phyloP scores from a whole-genome alignment of 1,284 basidiomycete species.

The Ceratobasidium sp. region DNA sequence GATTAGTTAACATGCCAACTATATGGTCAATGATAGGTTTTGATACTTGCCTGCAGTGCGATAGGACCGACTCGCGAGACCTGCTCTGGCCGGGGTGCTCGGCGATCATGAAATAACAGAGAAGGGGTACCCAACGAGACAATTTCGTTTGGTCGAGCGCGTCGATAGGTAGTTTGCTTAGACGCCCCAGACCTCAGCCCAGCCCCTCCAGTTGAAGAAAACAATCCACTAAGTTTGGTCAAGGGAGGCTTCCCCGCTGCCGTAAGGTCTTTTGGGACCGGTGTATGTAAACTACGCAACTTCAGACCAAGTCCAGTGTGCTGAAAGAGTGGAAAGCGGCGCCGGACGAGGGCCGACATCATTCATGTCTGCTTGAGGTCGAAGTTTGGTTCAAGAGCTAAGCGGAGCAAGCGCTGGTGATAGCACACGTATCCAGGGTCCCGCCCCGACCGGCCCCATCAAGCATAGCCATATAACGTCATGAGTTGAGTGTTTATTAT shows the following conservation, averaged over 20 bases:
- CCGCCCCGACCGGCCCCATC: constrained; percentile 15
- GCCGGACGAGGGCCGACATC: constrained; percentile 40
- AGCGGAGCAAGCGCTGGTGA: constrained; percentile 23
- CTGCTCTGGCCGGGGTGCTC: constrained; percentile 41
- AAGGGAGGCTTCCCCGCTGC: neutral
- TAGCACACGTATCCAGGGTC: constrained; percentile 36
- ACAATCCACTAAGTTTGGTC: constrained; percentile 9
- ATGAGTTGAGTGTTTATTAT: constrained; percentile 9
- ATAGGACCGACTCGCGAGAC: constrained; percentile 33
- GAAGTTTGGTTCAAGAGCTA: constrained; percentile 17
- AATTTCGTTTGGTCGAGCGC: constrained; percentile 1
- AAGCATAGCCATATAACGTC: neutral
- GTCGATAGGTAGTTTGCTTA: neutral
- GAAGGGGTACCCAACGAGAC: constrained; percentile 32
- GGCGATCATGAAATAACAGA: constrained; percentile 38
- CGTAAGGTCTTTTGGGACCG: neutral
- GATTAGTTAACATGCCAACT: constrained; percentile 53
- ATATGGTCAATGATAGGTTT: constrained; percentile 23
- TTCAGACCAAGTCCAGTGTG: neutral
- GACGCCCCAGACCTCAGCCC: neutral
- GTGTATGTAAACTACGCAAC: constrained; percentile 18
- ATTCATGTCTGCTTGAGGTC: constrained; percentile 35
- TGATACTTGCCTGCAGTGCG: constrained; percentile 34
- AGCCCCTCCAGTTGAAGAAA: constrained; percentile 2
- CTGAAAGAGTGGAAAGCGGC: constrained; percentile 10